Evolutionary conservation across 305 asterid genomes (phyloP).

Genomic region (Fraxinus nigra): DNA sequence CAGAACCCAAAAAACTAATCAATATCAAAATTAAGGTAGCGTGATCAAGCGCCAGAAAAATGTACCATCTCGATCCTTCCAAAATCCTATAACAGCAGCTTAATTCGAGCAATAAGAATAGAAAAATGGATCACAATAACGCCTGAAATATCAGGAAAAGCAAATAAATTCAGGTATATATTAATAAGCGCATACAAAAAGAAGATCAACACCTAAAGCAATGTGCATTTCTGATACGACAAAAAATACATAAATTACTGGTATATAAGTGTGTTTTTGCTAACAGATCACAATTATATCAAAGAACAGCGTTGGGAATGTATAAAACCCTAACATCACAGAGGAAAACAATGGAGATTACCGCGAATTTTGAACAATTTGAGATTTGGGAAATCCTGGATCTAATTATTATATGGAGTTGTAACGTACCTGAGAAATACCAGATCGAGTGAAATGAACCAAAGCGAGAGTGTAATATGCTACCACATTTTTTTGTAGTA

Average conservation of each 20-base stretch:
- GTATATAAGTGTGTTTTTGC: not conserved
- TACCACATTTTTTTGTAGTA: not conserved
- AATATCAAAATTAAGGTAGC: not conserved
- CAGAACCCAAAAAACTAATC: constrained; percentile 6
- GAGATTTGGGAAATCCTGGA: not conserved
- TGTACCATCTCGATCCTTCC: constrained; percentile 40
- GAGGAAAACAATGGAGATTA: not conserved
- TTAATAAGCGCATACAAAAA: not conserved
- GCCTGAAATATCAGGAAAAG: constrained; percentile 27
- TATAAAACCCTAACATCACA: not conserved
- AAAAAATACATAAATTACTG: not conserved
- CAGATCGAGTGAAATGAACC: constrained; percentile 33
- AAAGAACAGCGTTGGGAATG: not conserved
- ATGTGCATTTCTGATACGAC: not conserved
- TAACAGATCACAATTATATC: constrained; percentile 12
- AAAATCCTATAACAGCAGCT: constrained; percentile 18
- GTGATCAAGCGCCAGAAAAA: not conserved
- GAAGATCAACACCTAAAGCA: constrained; percentile 22
- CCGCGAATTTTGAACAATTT: constrained; percentile 24
- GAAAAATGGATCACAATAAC: constrained; percentile 1
- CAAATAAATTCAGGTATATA: not conserved
- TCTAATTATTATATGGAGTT: not conserved
- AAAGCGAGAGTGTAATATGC: constrained; percentile 5
- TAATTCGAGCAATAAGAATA: constrained; percentile 11
- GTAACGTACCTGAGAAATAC: constrained; percentile 29